phyloP scores from a whole-genome alignment of 148 eudicot genomes.

The Salicornia ramosissima region DNA sequence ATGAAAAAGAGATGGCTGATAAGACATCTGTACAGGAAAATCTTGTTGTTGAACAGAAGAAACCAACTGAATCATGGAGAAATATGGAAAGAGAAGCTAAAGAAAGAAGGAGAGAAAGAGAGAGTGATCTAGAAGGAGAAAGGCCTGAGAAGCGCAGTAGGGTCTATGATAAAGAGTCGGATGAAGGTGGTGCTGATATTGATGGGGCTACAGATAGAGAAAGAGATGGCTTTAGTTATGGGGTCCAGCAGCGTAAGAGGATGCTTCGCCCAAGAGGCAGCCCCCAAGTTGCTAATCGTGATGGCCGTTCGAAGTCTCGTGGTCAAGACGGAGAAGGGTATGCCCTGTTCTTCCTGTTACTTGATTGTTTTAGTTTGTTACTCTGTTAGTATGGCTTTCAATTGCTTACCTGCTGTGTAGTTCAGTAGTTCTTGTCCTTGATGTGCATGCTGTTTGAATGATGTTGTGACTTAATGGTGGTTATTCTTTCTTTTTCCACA shows the following conservation, averaged over 20 bases:
- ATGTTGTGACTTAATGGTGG: background rate
- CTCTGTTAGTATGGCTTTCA: background rate
- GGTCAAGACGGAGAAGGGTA: slow-evolving; percentile 85
- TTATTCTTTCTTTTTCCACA: background rate
- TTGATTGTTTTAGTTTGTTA: background rate
- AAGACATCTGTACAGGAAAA: slow-evolving; percentile 49
- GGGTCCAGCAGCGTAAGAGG: slow-evolving; percentile 88
- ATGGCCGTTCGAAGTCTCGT: slow-evolving; percentile 66
- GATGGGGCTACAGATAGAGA: slow-evolving; percentile 72
- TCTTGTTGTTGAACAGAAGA: slow-evolving; percentile 52
- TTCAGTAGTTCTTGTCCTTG: background rate
- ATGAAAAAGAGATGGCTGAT: slow-evolving; percentile 54
- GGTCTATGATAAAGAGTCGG: slow-evolving; percentile 64
- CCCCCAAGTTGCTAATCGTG: slow-evolving; percentile 67
- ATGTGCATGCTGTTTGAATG: slow-evolving; percentile 4
- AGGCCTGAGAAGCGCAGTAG: slow-evolving; percentile 75
- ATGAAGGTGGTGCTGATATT: slow-evolving; percentile 60
- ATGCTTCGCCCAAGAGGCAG: slow-evolving; percentile 95
- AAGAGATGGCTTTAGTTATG: slow-evolving; percentile 66
- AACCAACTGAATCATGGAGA: slow-evolving; percentile 62
- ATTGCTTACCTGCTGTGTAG: background rate
- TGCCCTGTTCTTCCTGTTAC: slow-evolving; percentile 4
- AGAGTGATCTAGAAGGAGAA: slow-evolving; percentile 71
- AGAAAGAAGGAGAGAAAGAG: slow-evolving; percentile 80
- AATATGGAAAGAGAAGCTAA: slow-evolving; percentile 61